phyloP scores from a whole-genome alignment of 805 yeast species.

The Metschnikowia lunata region DNA sequence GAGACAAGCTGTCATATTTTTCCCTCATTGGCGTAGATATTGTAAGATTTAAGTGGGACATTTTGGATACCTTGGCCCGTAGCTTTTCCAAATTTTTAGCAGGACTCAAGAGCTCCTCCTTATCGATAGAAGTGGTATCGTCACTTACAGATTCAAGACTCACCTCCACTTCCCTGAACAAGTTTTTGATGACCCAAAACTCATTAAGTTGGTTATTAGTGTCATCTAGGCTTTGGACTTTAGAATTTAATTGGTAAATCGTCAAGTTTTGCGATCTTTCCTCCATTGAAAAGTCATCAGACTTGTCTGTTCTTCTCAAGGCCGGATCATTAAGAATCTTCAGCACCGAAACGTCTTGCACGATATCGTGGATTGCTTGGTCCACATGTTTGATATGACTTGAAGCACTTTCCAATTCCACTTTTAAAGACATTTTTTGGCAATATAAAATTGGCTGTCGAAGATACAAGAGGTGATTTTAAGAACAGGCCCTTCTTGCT shows the following conservation, averaged over 20 bases:
- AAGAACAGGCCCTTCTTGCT: no score
- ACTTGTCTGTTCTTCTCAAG: background rate
- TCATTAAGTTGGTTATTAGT: constrained; percentile 18
- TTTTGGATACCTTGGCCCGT: constrained; percentile 10
- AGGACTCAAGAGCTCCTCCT: constrained; percentile 18
- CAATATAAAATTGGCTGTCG: background rate
- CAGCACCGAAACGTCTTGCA: constrained; percentile 2
- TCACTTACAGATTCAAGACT: constrained; percentile 13
- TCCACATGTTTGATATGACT: constrained; percentile 2
- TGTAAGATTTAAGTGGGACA: constrained; percentile 13
- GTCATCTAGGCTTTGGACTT: constrained; percentile 11
- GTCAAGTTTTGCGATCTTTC: constrained; percentile 3
- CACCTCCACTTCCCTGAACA: constrained; percentile 21
- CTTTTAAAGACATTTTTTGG: constrained; percentile 3
- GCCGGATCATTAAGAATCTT: constrained; percentile 6
- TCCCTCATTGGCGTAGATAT: constrained; percentile 5
- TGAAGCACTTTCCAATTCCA: background rate
- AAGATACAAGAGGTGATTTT: no score
- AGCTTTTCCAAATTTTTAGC: constrained; percentile 19
- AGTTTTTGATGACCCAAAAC: constrained; percentile 25
- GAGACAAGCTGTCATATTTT: constrained; percentile 1
- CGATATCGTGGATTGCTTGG: constrained; percentile 1
- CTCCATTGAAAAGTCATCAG: background rate
- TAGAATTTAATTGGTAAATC: constrained; percentile 14
- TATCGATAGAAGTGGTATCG: constrained; percentile 9